phyloP scores from a whole-genome alignment of 2,329 filamentous ascomycete genomes.

The Xylariales sp. region DNA sequence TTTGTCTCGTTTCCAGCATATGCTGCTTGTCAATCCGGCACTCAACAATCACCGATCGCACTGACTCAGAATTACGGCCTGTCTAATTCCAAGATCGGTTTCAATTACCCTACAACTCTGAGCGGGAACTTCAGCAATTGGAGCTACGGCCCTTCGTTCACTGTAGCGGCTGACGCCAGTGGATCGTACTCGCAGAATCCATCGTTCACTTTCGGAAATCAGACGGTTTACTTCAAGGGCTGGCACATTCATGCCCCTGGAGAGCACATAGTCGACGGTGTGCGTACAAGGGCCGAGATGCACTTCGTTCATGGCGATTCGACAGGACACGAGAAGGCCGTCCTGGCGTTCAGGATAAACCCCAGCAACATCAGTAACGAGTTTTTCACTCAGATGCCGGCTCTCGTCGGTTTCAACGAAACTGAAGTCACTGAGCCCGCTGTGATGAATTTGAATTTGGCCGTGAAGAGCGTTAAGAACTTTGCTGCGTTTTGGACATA shows the following conservation, averaged over 20 bases:
- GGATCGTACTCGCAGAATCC: conserved; percentile 32
- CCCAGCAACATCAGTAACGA: conserved; percentile 29
- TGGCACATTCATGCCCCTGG: conserved; percentile 49
- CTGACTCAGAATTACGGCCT: conserved; percentile 34
- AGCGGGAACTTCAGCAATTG: conserved; percentile 41
- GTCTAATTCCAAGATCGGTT: conserved; percentile 33
- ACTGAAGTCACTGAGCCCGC: conserved; percentile 10
- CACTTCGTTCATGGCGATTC: conserved; percentile 43
- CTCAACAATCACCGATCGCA: conserved; percentile 44
- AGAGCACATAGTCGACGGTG: conserved; percentile 40
- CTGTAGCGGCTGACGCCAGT: conserved; percentile 27
- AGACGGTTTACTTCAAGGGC: conserved; percentile 40
- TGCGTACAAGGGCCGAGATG: conserved; percentile 39
- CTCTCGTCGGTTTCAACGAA: background rate
- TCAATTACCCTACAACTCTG: conserved; percentile 32
- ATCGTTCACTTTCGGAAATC: conserved; percentile 38
- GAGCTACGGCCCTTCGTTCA: conserved; percentile 42
- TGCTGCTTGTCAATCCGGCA: conserved; percentile 42
- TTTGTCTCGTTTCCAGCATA: conserved; percentile 9
- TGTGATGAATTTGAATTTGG: conserved; percentile 24
- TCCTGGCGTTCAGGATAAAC: conserved; percentile 42
- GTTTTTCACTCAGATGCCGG: conserved; percentile 25
- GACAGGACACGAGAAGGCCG: conserved; percentile 34
- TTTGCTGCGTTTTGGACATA: conserved; percentile 46
- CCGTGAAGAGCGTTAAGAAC: conserved; percentile 29